Percentiles rank a stretch among this genome's conserved stretches.
Conservation (phyloP, 2,329 filamentous ascomycete species). For the Aschersonia sp. region DNA sequence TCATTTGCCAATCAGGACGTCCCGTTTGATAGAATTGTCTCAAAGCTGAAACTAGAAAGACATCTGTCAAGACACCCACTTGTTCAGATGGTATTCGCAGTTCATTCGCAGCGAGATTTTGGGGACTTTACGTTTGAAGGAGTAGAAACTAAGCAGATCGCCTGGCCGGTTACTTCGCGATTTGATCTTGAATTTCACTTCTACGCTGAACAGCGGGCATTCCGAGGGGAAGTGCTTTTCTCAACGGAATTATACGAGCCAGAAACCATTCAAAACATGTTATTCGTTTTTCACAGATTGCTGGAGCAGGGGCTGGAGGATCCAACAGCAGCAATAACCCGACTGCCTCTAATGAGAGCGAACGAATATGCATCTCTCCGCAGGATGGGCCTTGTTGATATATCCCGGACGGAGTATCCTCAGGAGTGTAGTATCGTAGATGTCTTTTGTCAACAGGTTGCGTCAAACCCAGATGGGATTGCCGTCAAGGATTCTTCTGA, state of each 20-base stretch:
- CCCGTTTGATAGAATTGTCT: neutral
- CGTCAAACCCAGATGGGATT: neutral
- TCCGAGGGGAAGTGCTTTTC: neutral
- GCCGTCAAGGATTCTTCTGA: constrained; percentile 1
- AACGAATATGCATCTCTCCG: neutral
- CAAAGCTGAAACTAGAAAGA: neutral
- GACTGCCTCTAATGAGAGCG: neutral
- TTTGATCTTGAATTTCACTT: constrained; percentile 1
- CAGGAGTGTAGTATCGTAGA: constrained; percentile 1
- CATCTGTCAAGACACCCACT: neutral
- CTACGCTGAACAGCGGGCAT: neutral
- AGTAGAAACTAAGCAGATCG: neutral
- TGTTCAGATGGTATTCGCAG: neutral
- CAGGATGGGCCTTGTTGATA: neutral
- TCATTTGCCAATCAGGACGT: neutral
- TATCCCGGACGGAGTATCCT: neutral
- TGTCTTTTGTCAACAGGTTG: neutral
- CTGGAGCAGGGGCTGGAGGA: neutral
- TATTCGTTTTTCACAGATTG: neutral
- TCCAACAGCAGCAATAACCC: neutral
- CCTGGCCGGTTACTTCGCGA: neutral
- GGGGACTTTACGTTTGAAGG: neutral
- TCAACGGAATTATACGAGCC: neutral
- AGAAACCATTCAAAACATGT: neutral
- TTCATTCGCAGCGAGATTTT: neutral